Percentiles rank a stretch among this genome's conserved stretches.
phyloP scores from a whole-genome alignment of 306 rosid genomes.

The Begonia peltatifolia region DNA sequence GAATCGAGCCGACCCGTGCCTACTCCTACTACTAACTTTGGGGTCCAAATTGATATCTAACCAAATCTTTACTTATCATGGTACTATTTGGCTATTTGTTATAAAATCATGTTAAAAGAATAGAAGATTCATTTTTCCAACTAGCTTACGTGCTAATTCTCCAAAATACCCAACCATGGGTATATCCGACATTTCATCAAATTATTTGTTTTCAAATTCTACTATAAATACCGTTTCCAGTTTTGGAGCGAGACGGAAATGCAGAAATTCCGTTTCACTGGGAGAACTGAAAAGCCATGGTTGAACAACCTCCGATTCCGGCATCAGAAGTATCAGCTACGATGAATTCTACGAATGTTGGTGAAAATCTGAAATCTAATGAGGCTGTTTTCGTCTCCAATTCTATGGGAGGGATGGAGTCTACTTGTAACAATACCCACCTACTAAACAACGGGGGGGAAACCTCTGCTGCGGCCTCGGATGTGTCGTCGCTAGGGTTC shows the following conservation, averaged over 20 bases:
- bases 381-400: slow-evolving; percentile 29
- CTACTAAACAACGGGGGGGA: slow-evolving; percentile 12
- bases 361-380: slow-evolving; percentile 21
- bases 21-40: too few relatives aligned
- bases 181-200: too few relatives aligned
- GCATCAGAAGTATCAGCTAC: slow-evolving; percentile 32
- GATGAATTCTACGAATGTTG: slow-evolving; percentile 14
- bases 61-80: too few relatives aligned
- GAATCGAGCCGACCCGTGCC: too few relatives aligned
- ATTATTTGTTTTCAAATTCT: too few relatives aligned
- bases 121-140: too few relatives aligned
- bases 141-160: too few relatives aligned
- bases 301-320: slow-evolving; percentile 41
- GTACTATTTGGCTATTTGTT: too few relatives aligned
- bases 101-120: too few relatives aligned
- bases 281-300: slow-evolving; percentile 24
- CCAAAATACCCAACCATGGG: too few relatives aligned
- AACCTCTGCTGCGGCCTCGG: slow-evolving; percentile 27
- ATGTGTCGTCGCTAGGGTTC: slow-evolving; percentile 30
- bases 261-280: not conserved
- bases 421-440: slow-evolving; percentile 22
- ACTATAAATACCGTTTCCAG: slow-evolving; percentile 16
- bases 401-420: slow-evolving; percentile 24
- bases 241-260: slow-evolving; percentile 28
- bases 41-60: too few relatives aligned